These are phyloP conservation scores for Rehmannia glutinosa DNA, from an alignment of 257 asterid genomes.

Conservation along the genomic window DNA sequence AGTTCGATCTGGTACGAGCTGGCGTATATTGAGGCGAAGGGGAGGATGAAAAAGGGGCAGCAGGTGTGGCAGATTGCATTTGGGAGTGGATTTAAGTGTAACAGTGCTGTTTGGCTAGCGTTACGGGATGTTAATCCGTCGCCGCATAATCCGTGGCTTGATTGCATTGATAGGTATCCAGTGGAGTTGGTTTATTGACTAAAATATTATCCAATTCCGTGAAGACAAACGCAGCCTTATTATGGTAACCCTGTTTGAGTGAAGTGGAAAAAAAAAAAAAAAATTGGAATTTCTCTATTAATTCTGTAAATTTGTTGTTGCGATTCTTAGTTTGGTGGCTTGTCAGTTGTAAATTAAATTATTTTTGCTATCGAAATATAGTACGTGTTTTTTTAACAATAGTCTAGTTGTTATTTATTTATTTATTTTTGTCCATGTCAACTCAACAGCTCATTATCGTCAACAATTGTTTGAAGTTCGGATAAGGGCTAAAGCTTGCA, in stretches of 20 bases:
- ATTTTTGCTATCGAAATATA: background rate
- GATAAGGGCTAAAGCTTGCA: no score
- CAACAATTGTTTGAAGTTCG: background rate
- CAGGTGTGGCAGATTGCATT: no score
- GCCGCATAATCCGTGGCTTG: conserved; percentile 25
- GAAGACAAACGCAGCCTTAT: background rate
- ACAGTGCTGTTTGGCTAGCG: conserved; percentile 26
- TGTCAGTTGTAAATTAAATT: background rate
- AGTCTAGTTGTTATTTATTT: no score
- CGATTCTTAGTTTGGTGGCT: background rate
- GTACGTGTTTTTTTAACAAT: no score
- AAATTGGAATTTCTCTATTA: no score
- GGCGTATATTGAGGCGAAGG: no score
- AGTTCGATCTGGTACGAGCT: conserved; percentile 38
- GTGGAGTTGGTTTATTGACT: background rate
- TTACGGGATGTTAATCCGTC: conserved; percentile 19
- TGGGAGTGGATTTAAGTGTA: no score
- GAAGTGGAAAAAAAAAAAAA: no score
- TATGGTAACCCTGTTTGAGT: no score
- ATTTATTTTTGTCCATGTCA: no score
- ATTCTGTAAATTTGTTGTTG: background rate
- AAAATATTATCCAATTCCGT: background rate
- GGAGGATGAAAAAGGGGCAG: no score
- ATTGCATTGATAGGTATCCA: conserved; percentile 29
- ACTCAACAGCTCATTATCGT: no score